Base-by-base conservation (phyloP, 257 asterid genomes). In the Craterostigma plantagineum region DNA sequence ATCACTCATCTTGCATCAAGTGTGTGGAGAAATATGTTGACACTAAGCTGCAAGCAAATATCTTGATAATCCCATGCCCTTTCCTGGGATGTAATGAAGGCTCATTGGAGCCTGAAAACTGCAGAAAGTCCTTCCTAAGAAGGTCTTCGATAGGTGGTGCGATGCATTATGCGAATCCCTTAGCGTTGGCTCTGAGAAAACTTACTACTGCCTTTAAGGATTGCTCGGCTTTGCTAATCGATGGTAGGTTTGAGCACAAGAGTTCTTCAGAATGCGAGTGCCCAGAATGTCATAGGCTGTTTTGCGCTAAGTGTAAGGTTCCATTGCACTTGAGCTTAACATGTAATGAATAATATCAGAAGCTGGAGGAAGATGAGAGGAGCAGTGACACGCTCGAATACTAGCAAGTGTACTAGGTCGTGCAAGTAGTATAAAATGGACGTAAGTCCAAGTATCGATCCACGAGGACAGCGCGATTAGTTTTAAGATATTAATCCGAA, bases 141-240 rank as follows among this genome's bases (percentile, higher is more conserved):
- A 60, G 30, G 87, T 81, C n/a, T 67, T 81, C 30, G 87, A 74
- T 35, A 48, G 83, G 58, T 81, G 92, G 94, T 84, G 83, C 0
- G 87, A 75, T 17, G 92, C 66, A 0, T 53, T 77, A 36, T 72
- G 90, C 0, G 96, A 85, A 57, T 69, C 78, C 0, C 0, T n/a
- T n/a, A 57, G 77, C 51, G 41, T 74, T 54, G 76, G 45, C 1
- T 47, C 69, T 3, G 70, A 77, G n/a, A n/a, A n/a, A 60, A 71
- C 68, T 11, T 77, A 77, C 14, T 81, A 82, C 60, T 91, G n/a
- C 93, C 0, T 71, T 15, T 43, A 73, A 65, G 57, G 75, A 71
- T 34, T 77, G 91, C 53, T 77, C 92, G 0, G 87, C 83, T 0
- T 36, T 75, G 50, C 36, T 81, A 60, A 54, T 75, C 15, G 63